Evolutionary conservation across 164 flowering plant species (phyloP), one percentile per base, ranked within the genome.

Genomic region (Aristolochia californica): DNA sequence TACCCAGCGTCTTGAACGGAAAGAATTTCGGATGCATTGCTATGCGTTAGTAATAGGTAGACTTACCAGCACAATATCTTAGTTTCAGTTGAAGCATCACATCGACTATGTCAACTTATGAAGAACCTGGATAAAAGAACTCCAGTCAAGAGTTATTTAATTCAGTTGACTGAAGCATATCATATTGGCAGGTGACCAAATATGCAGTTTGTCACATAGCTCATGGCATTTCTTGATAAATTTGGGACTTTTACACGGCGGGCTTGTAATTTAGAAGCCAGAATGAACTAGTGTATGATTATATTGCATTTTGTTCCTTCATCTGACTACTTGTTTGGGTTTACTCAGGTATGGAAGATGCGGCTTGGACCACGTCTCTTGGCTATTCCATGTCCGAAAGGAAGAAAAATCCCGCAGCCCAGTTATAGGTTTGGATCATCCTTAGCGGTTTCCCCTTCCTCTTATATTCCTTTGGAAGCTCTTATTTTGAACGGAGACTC

Each of bases 281-380:
- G 40, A 9, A 34, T 34, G 40, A 5, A 34, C 10, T 34, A 5
- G 40, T 34, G 11, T 34, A 34, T 34, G 40, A 34, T 34, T 34
- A 34, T 34, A 34, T 34, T 7, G 9, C 10, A 5, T 34, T 2
- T 34, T 5, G 40, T 34, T 8, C 10, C 40, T 34, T 34, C 40
- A 34, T 34, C 40, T 34, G 40, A 34, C 40, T 7, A 5, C 40
- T 34, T 12, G 7, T 34, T 34, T 62, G 53, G 23, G 61, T 22
- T 51, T 47, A 12, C 26, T n/a, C 83, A 94, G 99, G 75, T 94
- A 2, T 94, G 99, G 97, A 85, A 85, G 77, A 94, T 94, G 99
- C 81, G 97, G 50, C 84, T 82, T 4, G 99, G 99, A 20, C 87
- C 90, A 7, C 84, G 96, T 8, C 84, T 94, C 56, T 68, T 83